These are phyloP conservation scores for Symbiodinium pilosum DNA, from an alignment of 73 alveolate species.

Conservation along the genomic window DNA sequence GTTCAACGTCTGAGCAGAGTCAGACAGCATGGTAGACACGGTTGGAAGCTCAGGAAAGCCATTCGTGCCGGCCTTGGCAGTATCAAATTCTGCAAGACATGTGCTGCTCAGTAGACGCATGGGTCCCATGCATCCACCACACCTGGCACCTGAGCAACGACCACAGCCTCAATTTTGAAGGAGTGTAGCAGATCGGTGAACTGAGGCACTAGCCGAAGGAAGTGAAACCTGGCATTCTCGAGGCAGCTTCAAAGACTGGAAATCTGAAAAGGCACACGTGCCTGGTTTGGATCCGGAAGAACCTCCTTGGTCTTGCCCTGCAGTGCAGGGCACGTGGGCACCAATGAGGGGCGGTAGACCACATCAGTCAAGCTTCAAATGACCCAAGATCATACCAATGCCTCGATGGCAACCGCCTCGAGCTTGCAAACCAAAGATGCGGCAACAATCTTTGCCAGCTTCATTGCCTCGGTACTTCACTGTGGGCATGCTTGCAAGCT, in stretches of 20 bases:
- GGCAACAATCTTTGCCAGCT: not conserved
- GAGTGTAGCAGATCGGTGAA: not conserved
- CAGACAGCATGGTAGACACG: conserved; percentile 40
- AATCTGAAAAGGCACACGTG: not conserved
- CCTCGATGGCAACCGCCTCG: not conserved
- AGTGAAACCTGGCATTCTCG: not conserved
- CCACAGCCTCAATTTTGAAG: not conserved
- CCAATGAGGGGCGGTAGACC: too few species aligned
- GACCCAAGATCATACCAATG: not conserved
- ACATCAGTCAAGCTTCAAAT: not conserved
- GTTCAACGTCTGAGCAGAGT: conserved; percentile 27
- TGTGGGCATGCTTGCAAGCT: too few species aligned
- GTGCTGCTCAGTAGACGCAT: not conserved
- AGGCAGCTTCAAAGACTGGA: too few species aligned
- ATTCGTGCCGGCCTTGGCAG: conserved; percentile 24
- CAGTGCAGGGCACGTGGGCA: not conserved
- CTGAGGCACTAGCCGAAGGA: not conserved
- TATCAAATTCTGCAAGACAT: not conserved
- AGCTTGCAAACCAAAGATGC: not conserved
- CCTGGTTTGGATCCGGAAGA: not conserved
- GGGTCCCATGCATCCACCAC: not conserved
- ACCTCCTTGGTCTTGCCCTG: not conserved
- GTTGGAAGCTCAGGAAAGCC: conserved; percentile 83
- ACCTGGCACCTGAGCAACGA: not conserved
- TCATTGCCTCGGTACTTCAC: not conserved